Percentiles rank a stretch among this genome's conserved stretches.
Conservation (phyloP, 2,329 filamentous ascomycete species). For the Knoxdaviesia capensis region DNA sequence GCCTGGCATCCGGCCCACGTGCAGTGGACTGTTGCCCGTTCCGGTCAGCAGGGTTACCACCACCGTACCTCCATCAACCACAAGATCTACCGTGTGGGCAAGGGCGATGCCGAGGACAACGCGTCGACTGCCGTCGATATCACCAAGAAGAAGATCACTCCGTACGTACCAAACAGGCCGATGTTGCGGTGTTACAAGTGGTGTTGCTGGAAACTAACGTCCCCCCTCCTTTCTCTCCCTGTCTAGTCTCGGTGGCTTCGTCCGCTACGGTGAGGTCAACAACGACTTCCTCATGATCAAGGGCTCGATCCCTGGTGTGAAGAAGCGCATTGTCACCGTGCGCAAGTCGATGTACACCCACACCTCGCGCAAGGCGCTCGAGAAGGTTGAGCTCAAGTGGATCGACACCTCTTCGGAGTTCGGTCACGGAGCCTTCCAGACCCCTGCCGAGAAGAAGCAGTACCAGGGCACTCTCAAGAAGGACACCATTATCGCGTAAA, state of each 20-base stretch:
- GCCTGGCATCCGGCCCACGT: conserved; percentile 99
- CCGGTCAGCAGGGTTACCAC: conserved; percentile 99
- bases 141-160: conserved; percentile 98
- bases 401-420: conserved; percentile 99
- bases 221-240: neutral
- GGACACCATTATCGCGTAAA: conserved; percentile 42
- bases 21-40: conserved; percentile 99
- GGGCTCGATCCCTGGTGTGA: conserved; percentile 91
- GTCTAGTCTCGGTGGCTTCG: conserved; percentile 85
- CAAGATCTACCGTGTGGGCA: conserved; percentile 98
- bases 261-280: conserved; percentile 97
- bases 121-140: conserved; percentile 89
- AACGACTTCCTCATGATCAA: conserved; percentile 98
- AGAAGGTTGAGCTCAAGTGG: conserved; percentile 99
- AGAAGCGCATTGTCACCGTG: conserved; percentile 98
- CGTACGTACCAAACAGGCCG: conserved; percentile 39
- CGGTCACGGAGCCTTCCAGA: conserved; percentile 99
- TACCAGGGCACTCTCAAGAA: conserved; percentile 99
- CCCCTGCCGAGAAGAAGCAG: conserved; percentile 89
- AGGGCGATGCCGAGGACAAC: conserved; percentile 76
- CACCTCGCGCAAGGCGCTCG: conserved; percentile 83
- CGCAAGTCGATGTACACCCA: conserved; percentile 98
- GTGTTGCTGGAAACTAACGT: conserved; percentile 13
- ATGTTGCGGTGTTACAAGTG: neutral
- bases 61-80: conserved; percentile 99